Percentiles rank a stretch among this genome's conserved stretches.
Evolutionary conservation across 2,329 filamentous ascomycete species (phyloP).

Genomic region (Leptographium flavum): DNA sequence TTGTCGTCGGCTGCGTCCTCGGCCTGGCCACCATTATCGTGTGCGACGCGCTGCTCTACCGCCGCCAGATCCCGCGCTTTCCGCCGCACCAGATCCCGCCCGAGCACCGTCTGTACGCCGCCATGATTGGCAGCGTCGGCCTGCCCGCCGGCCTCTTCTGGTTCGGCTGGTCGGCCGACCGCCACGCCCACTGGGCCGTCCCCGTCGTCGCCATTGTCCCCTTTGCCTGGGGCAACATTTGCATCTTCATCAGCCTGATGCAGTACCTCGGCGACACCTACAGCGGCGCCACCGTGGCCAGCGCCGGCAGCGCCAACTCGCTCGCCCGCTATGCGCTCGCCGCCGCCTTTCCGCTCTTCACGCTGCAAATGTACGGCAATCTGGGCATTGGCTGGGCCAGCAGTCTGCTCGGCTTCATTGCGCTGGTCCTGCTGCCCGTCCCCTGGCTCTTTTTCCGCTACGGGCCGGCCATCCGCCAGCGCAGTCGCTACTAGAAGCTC

Average conservation of each 20-base stretch:
- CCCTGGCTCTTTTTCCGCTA: conserved; percentile 38
- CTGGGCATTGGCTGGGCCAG: conserved; percentile 32
- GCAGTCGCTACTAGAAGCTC: conserved; percentile 22
- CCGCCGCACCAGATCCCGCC: conserved; percentile 27
- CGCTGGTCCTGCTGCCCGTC: conserved; percentile 31
- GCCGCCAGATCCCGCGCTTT: conserved; percentile 18
- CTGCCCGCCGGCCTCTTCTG: conserved; percentile 42
- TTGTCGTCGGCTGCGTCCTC: conserved; percentile 29
- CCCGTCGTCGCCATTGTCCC: conserved; percentile 36
- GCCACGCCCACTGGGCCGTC: conserved; percentile 32
- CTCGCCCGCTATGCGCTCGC: conserved; percentile 41
- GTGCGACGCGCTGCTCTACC: conserved; percentile 29
- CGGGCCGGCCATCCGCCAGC: conserved; percentile 25
- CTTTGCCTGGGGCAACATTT: conserved; percentile 47
- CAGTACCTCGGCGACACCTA: conserved; percentile 44
- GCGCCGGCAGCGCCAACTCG: conserved; percentile 44
- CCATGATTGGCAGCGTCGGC: conserved; percentile 41
- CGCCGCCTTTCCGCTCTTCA: conserved; percentile 45
- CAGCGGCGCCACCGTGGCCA: conserved; percentile 38
- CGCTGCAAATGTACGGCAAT: conserved; percentile 35
- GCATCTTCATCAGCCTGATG: conserved; percentile 38
- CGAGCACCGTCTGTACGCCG: conserved; percentile 42
- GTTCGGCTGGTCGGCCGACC: conserved; percentile 42
- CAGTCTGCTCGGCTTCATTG: conserved; percentile 32
- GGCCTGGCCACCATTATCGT: conserved; percentile 25